These are phyloP conservation scores for Trametes pubescens DNA, from an alignment of 1,284 basidiomycete species.

Conservation along the genomic window DNA sequence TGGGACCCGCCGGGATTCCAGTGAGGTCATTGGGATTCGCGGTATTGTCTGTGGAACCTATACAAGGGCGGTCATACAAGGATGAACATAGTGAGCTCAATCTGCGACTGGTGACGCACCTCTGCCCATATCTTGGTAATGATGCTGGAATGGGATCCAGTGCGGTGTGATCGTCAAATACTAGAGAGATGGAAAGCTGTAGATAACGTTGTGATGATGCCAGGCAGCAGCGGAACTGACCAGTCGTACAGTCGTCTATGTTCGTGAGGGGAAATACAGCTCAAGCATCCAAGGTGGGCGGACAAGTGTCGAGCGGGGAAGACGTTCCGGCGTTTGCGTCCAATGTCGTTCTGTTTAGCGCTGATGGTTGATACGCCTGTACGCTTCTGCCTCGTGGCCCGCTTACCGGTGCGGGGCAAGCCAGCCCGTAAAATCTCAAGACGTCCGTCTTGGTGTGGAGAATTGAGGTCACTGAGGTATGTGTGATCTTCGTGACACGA, in stretches of 20 bases:
- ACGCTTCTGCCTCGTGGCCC: constrained; percentile 16
- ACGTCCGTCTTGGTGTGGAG: not conserved
- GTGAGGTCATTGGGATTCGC: constrained; percentile 44
- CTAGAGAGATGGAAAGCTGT: not conserved
- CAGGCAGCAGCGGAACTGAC: not conserved
- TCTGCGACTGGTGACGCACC: constrained; percentile 23
- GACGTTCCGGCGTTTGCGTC: constrained; percentile 18
- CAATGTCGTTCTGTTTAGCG: constrained; percentile 14
- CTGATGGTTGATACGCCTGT: constrained; percentile 30
- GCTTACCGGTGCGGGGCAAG: constrained; percentile 7
- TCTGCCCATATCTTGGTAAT: constrained; percentile 34
- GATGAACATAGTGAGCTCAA: constrained; percentile 1
- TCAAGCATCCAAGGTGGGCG: constrained; percentile 8
- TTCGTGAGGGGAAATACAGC: constrained; percentile 24
- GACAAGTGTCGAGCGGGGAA: constrained; percentile 15
- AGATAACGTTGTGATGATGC: constrained; percentile 2
- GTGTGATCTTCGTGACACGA: not conserved
- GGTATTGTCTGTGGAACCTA: constrained; percentile 19
- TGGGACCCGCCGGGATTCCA: constrained; percentile 27
- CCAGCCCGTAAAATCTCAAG: not conserved
- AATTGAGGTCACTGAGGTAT: no score
- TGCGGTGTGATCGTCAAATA: constrained; percentile 20
- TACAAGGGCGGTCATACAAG: not conserved
- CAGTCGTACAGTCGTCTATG: constrained; percentile 24
- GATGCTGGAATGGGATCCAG: constrained; percentile 23